Conservation (phyloP, 495 filamentous ascomycete genomes). For the Neurospora sp. region DNA sequence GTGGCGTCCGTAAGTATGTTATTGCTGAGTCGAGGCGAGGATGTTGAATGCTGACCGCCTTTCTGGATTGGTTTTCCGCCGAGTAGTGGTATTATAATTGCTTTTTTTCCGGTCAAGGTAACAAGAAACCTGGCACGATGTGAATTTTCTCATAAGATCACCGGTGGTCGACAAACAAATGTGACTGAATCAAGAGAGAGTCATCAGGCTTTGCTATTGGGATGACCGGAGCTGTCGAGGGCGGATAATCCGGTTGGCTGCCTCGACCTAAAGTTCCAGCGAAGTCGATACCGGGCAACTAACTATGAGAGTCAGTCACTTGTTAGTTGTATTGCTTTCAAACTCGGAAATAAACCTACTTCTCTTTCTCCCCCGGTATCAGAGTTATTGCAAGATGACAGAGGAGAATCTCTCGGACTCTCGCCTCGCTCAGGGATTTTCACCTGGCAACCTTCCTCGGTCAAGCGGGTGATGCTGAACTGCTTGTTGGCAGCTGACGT, state of each 20-base stretch:
- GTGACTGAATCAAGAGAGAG: background rate
- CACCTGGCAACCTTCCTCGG: background rate
- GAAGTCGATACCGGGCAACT: background rate
- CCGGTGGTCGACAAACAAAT: background rate
- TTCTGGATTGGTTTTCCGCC: background rate
- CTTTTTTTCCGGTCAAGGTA: background rate
- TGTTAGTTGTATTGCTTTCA: background rate
- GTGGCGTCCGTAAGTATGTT: background rate
- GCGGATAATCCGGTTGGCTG: background rate
- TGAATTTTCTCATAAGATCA: background rate
- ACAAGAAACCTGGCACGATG: background rate
- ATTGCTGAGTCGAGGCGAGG: background rate
- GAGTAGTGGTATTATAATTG: background rate
- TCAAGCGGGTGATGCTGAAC: background rate
- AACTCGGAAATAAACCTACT: background rate
- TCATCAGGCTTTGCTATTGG: background rate
- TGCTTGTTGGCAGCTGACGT: background rate
- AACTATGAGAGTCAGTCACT: background rate
- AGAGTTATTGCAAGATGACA: background rate
- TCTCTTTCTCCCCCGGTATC: background rate
- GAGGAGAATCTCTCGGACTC: background rate
- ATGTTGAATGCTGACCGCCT: background rate
- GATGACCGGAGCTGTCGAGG: background rate
- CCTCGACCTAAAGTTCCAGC: background rate
- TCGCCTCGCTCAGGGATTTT: background rate